phyloP scores from a whole-genome alignment of 116 monocot genomes.

The Zostera marina region DNA sequence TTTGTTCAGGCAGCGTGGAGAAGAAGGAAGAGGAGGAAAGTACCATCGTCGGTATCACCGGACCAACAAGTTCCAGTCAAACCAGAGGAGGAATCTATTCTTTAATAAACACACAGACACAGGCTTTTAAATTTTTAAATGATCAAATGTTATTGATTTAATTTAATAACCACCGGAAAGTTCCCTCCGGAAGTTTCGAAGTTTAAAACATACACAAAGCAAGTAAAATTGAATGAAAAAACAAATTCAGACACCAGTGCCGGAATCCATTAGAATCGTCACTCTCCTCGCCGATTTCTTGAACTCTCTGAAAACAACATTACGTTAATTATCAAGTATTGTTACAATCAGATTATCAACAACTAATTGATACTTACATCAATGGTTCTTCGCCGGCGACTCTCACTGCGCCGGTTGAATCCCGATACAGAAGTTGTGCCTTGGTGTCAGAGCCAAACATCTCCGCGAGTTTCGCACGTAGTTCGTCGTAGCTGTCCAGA shows the following conservation, averaged over 20 bases:
- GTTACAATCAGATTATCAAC: background rate
- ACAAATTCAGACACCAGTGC: conserved; percentile 19
- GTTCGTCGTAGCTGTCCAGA: conserved; percentile 66
- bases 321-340: background rate
- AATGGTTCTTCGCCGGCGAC: conserved; percentile 77
- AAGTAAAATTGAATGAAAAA: too few species aligned
- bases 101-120: too few species aligned
- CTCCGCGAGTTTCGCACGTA: conserved; percentile 50
- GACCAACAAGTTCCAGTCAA: too few species aligned
- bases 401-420: conserved; percentile 50
- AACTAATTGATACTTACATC: conserved; percentile 20
- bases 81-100: too few species aligned
- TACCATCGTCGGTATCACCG: background rate
- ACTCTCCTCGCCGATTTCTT: conserved; percentile 64
- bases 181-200: too few species aligned
- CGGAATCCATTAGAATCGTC: conserved; percentile 48
- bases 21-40: conserved; percentile 23
- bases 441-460: conserved; percentile 76
- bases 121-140: too few species aligned
- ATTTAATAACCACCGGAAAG: too few species aligned
- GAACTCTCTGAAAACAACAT: conserved; percentile 45
- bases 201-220: too few species aligned
- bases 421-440: conserved; percentile 47
- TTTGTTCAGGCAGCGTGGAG: conserved; percentile 82
- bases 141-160: too few species aligned